Evolutionary conservation across 495 filamentous ascomycete genomes (phyloP), one percentile per base, ranked within the genome.

Genomic region (Aspergillus avenaceus): DNA sequence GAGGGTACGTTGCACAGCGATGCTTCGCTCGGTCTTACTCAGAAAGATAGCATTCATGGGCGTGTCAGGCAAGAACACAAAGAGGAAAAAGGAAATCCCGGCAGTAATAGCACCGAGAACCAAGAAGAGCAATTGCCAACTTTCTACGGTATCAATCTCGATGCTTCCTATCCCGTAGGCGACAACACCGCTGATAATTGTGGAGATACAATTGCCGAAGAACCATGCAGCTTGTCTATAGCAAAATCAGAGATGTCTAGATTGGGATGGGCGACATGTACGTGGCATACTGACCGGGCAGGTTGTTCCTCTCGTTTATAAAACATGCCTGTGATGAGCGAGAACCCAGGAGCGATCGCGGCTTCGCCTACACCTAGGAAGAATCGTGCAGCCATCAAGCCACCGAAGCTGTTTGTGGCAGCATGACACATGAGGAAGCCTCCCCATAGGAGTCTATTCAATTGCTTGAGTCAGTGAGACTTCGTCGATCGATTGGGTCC

Each of bases 311-410:
- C 61, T 11, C 68, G 55, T 6, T 58, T 71, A 51, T 80, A 84
- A 68, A 75, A 82, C 72, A 80, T 79, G 7, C 71, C 71, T 37
- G 78, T 75, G 22, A 79, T 74, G 14, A 82, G 67, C 1, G 76
- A 70, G 51, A 82, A 80, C 1, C 73, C 76, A 0, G 80, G 80
- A 26, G 79, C 79, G 5, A 81, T 73, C 0, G 71, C 73, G 0
- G 79, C 78, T 60, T 85, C 82, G 22, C 76, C 73, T 18, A 80
- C 66, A 0, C 81, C 81, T 1, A 81, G 69, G 40, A 82, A 61
- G 59, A 82, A 80, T 14, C 80, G 66, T 23, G 71, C 72, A 3
- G 69, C 61, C 46, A 78, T 69, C 22, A 84, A 55, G 1, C 75
- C 76, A 13, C 62, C 61, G 47, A 74, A 84, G 51, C 64, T 76